Evolutionary conservation across 306 rosid genomes (phyloP).

Genomic region (Prunus mongolica): DNA sequence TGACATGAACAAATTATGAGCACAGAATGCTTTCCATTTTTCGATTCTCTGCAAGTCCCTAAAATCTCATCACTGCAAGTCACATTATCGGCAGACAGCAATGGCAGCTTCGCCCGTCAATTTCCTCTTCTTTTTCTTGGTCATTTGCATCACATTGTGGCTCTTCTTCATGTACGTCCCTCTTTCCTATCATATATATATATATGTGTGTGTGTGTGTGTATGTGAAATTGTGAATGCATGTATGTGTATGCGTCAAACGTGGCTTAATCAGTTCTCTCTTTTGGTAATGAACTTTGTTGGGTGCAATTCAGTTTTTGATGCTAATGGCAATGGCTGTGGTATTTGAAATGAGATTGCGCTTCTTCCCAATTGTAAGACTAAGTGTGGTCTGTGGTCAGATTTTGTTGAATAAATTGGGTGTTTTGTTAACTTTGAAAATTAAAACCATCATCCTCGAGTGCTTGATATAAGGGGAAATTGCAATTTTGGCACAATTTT

Average conservation of each 20-base stretch:
- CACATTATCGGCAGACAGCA: conserved; percentile 6
- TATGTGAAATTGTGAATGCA: background rate
- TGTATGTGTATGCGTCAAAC: background rate
- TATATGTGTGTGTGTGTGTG: background rate
- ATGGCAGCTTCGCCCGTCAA: conserved; percentile 93
- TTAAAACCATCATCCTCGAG: background rate
- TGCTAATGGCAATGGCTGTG: background rate
- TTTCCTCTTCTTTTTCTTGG: conserved; percentile 74
- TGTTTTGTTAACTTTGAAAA: background rate
- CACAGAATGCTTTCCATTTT: conserved; percentile 19
- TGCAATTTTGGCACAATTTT: background rate
- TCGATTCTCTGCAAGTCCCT: conserved; percentile 37
- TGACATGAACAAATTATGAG: conserved; percentile 37
- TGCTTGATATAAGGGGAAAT: background rate
- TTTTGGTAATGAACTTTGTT: background rate
- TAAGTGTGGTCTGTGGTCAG: background rate
- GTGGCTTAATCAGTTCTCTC: background rate
- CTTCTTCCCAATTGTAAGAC: background rate
- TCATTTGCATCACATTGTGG: conserved; percentile 74
- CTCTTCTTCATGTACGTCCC: conserved; percentile 72
- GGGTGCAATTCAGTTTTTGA: background rate
- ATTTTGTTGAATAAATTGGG: background rate
- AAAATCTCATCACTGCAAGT: conserved; percentile 17
- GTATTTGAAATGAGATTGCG: background rate
- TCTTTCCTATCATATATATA: background rate